phyloP scores from a whole-genome alignment of 2,329 filamentous ascomycete species.

The Coniella vitis region DNA sequence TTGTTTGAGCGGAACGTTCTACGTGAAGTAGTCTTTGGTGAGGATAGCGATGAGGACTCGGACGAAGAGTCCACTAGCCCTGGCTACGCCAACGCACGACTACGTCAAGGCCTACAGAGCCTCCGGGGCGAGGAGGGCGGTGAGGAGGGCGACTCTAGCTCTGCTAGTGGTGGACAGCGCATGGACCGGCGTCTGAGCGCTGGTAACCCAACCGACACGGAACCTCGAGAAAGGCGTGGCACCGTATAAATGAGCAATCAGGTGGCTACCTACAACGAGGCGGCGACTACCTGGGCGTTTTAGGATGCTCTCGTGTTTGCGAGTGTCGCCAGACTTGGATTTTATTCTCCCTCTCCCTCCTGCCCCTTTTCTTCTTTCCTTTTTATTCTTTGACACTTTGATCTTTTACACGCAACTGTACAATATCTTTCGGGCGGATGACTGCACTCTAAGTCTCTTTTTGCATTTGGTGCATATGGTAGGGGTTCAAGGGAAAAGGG shows the following conservation, averaged over 20 bases:
- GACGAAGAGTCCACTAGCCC: slow-evolving; percentile 18
- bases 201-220: slow-evolving; percentile 32
- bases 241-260: slow-evolving; percentile 1
- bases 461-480: slow-evolving; percentile 15
- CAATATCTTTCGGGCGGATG: slow-evolving; percentile 7
- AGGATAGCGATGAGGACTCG: slow-evolving; percentile 43
- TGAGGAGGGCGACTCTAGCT: slow-evolving; percentile 36
- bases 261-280: background rate
- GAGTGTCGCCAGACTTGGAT: background rate
- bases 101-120: slow-evolving; percentile 1
- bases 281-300: background rate
- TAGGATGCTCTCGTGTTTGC: background rate
- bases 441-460: slow-evolving; percentile 3
- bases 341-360: too few species aligned
- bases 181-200: slow-evolving; percentile 52
- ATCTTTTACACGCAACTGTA: slow-evolving; percentile 7
- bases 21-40: slow-evolving; percentile 74
- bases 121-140: slow-evolving; percentile 9
- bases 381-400: too few species aligned
- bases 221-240: slow-evolving; percentile 14
- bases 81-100: slow-evolving; percentile 9
- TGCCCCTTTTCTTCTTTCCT: too few species aligned
- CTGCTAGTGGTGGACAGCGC: slow-evolving; percentile 40
- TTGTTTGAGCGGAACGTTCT: slow-evolving; percentile 89
- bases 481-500: slow-evolving; percentile 7